These are phyloP conservation scores for Noccaea caerulescens DNA, from an alignment of 345 rosid genomes.

Conservation along the genomic window DNA sequence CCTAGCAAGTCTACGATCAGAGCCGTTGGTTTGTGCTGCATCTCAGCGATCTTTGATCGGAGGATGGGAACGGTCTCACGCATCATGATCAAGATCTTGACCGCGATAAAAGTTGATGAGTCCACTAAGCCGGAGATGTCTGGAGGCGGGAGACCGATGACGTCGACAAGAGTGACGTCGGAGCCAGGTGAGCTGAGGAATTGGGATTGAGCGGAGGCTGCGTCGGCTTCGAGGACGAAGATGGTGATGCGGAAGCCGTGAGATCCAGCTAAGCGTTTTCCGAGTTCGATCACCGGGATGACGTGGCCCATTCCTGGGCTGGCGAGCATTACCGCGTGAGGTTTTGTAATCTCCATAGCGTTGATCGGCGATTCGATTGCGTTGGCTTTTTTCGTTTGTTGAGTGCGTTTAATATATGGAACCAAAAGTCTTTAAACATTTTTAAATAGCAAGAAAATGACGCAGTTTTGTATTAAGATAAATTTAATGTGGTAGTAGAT, in stretches of 20 bases:
- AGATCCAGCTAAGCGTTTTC: conserved; percentile 17
- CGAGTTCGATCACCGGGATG: conserved; percentile 27
- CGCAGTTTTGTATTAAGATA: too few species aligned
- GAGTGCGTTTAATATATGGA: neutral
- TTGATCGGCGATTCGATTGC: neutral
- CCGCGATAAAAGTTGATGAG: conserved; percentile 18
- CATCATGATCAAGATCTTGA: conserved; percentile 38
- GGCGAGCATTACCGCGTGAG: conserved; percentile 18
- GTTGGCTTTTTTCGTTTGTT: neutral
- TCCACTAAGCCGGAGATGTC: conserved; percentile 43
- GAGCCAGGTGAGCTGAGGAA: conserved; percentile 14
- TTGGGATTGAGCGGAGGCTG: conserved; percentile 27
- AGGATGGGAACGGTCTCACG: conserved; percentile 45
- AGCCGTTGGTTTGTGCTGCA: conserved; percentile 45
- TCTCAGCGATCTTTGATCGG: conserved; percentile 43
- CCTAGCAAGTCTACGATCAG: conserved; percentile 54
- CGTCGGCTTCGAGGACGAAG: conserved; percentile 31
- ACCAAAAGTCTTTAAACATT: neutral
- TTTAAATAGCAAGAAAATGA: too few species aligned
- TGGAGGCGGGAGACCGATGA: conserved; percentile 47
- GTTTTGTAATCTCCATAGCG: conserved; percentile 9
- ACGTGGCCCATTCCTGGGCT: conserved; percentile 41
- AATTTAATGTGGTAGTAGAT: too few species aligned
- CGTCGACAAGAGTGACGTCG: conserved; percentile 20
- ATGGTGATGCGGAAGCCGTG: conserved; percentile 25